These are phyloP conservation scores for Groenewaldozyma auringiensis DNA, from an alignment of 1,139 yeast species.

Conservation along the genomic window DNA sequence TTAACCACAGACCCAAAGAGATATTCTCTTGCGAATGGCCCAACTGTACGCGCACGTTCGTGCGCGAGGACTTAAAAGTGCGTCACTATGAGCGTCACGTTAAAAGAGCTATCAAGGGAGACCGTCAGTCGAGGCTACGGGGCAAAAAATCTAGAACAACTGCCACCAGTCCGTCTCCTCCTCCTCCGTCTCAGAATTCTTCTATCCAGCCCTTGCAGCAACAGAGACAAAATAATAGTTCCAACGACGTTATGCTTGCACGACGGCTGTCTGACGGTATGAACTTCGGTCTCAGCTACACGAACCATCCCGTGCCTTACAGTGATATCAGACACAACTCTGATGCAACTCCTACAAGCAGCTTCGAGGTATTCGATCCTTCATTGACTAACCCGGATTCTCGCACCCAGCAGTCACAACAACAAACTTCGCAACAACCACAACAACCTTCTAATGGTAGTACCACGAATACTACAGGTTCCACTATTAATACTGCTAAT, in stretches of 20 bases:
- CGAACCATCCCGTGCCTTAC: not conserved
- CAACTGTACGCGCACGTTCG: slow-evolving; percentile 51
- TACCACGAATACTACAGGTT: not conserved
- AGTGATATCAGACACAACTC: not conserved
- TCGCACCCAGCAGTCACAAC: no score
- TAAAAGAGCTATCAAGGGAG: slow-evolving; percentile 20
- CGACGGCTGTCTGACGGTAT: not conserved
- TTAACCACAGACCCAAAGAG: slow-evolving; percentile 34
- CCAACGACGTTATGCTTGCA: not conserved
- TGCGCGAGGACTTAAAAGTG: slow-evolving; percentile 45
- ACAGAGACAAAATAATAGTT: not conserved
- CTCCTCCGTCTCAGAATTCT: not conserved
- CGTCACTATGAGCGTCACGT: slow-evolving; percentile 49
- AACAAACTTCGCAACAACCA: no score
- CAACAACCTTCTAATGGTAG: not conserved
- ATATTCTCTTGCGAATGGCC: slow-evolving; percentile 44
- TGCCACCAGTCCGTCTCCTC: not conserved
- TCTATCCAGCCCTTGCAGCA: not conserved
- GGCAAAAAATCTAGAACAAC: not conserved
- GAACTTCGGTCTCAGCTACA: not conserved
- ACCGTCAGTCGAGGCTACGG: not conserved
- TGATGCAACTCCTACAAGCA: not conserved
- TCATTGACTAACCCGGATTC: not conserved
- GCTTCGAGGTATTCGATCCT: not conserved
- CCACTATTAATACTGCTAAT: slow-evolving; percentile 4